Conservation (phyloP, 2,329 filamentous ascomycete genomes). For the Beauveria sp. region DNA sequence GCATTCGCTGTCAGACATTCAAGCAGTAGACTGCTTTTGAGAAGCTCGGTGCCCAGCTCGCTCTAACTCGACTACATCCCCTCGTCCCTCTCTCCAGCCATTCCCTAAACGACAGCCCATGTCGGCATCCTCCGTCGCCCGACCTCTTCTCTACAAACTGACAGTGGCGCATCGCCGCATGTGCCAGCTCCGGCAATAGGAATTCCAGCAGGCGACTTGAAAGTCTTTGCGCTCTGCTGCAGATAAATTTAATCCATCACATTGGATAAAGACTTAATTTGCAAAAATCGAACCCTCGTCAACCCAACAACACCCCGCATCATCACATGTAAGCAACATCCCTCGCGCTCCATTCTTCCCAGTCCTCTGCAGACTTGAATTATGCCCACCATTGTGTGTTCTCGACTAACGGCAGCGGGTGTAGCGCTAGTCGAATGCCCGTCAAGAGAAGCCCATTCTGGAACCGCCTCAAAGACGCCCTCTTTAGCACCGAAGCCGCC, state of each 20-base stretch:
- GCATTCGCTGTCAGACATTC: background rate
- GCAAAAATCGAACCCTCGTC: background rate
- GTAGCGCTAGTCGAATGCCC: constrained; percentile 1
- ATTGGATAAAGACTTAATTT: constrained; percentile 18
- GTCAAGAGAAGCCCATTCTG: background rate
- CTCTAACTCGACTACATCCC: background rate
- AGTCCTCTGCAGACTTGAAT: background rate
- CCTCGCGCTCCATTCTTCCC: background rate
- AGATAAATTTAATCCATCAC: constrained; percentile 28
- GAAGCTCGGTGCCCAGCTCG: no score
- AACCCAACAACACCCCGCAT: background rate
- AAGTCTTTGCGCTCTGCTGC: constrained; percentile 59
- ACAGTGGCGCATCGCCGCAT: constrained; percentile 33
- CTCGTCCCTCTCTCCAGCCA: background rate
- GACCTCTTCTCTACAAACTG: constrained; percentile 12
- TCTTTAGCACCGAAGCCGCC: background rate
- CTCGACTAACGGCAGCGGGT: background rate
- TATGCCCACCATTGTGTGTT: background rate
- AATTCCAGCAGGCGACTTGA: constrained; percentile 51
- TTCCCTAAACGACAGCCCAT: constrained; percentile 7
- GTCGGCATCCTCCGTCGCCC: constrained; percentile 13
- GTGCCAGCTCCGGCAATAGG: constrained; percentile 36
- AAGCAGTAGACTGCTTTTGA: background rate
- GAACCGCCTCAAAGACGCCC: background rate
- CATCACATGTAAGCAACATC: background rate